Percentiles rank a stretch among this genome's conserved stretches.
Conservation (phyloP, 768 basidiomycete genomes). For the Dioszegia aurantiaca region DNA sequence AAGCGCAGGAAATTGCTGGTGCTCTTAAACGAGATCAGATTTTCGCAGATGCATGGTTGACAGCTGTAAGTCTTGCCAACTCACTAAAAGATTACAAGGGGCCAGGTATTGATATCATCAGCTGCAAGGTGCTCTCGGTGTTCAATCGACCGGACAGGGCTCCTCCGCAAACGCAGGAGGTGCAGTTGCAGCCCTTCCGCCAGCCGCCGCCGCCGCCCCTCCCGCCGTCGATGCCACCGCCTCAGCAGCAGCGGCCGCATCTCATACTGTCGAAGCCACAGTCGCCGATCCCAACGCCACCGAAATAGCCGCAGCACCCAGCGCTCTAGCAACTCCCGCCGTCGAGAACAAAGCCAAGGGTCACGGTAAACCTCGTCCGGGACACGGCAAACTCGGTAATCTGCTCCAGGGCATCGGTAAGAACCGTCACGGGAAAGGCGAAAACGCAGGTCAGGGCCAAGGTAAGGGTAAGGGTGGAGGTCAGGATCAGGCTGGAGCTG, state of each 20-base stretch:
- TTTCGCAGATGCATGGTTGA: conserved; percentile 36
- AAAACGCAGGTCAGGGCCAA: too few relatives aligned
- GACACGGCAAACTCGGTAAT: not conserved
- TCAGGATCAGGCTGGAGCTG: too few relatives aligned
- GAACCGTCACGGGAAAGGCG: too few relatives aligned
- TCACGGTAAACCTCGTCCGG: not conserved
- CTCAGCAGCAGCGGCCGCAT: too few relatives aligned
- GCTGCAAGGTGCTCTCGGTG: conserved; percentile 34
- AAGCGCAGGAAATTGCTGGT: conserved; percentile 20
- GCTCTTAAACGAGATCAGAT: conserved; percentile 23
- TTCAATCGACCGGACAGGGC: conserved; percentile 24
- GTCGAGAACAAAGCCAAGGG: conserved; percentile 6
- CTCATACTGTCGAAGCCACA: conserved; percentile 11
- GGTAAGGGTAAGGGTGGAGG: too few relatives aligned
- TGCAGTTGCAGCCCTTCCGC: conserved; percentile 12
- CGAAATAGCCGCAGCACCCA: conserved; percentile 9
- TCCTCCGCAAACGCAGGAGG: too few relatives aligned
- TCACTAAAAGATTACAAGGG: not conserved
- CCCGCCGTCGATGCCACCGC: conserved; percentile 11
- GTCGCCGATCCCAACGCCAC: conserved; percentile 11
- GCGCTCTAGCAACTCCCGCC: too few relatives aligned
- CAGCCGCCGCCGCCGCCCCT: conserved; percentile 9
- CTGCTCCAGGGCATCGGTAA: too few relatives aligned
- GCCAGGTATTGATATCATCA: conserved; percentile 9
- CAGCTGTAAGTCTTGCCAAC: conserved; percentile 18